These are phyloP conservation scores for Curvularia sp. DNA, from an alignment of 2,329 filamentous ascomycete genomes.

Conservation along the genomic window DNA sequence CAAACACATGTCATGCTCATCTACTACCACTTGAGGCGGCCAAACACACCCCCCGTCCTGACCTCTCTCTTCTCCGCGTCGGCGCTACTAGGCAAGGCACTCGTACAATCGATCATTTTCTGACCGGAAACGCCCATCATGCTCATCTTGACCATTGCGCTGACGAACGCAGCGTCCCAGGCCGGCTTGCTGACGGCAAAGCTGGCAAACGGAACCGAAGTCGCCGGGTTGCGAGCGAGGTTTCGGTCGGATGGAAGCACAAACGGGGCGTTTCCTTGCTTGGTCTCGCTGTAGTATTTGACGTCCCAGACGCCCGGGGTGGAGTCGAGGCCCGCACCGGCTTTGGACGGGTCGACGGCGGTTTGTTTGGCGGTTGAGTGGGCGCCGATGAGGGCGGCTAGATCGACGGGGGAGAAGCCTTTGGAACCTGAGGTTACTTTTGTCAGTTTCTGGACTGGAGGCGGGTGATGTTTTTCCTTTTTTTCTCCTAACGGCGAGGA, in stretches of 20 bases:
- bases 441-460: neutral
- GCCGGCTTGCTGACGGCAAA: conserved; percentile 38
- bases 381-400: conserved; percentile 51
- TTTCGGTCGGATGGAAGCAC: conserved; percentile 41
- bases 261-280: conserved; percentile 38
- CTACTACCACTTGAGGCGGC: conserved; percentile 34
- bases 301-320: conserved; percentile 50
- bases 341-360: conserved; percentile 31
- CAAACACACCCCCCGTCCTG: conserved; percentile 37
- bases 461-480: too few relatives aligned
- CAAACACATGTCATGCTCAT: too few relatives aligned
- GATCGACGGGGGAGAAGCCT: conserved; percentile 47
- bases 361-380: conserved; percentile 48
- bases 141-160: conserved; percentile 48
- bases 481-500: neutral
- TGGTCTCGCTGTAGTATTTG: conserved; percentile 47
- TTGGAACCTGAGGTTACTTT: conserved; percentile 34
- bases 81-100: conserved; percentile 39
- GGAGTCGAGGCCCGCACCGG: conserved; percentile 42
- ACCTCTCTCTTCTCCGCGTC: conserved; percentile 43
- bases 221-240: conserved; percentile 34
- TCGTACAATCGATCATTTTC: conserved; percentile 44
- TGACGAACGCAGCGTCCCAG: conserved; percentile 46
- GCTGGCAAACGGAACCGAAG: conserved; percentile 27
- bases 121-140: conserved; percentile 41